Conservation (phyloP, 345 rosid species). For the Syzygium grande region DNA sequence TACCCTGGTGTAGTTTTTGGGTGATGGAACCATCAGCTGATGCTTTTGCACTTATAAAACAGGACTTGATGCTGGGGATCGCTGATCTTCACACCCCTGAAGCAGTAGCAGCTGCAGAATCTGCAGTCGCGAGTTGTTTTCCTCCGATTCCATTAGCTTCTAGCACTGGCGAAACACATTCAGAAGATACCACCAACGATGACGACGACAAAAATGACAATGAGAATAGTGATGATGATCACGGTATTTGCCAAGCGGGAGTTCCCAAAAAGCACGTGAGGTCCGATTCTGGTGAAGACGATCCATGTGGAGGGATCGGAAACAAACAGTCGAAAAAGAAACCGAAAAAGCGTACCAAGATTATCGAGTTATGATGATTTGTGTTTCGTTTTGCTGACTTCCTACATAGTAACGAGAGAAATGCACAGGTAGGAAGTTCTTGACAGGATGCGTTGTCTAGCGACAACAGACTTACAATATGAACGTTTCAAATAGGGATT, state of each 20-base stretch:
- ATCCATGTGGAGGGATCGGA: neutral
- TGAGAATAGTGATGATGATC: neutral
- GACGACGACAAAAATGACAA: constrained; percentile 10
- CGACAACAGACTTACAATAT: neutral
- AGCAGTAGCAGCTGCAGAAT: constrained; percentile 79
- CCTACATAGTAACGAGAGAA: neutral
- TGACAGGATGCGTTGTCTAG: neutral
- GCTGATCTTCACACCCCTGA: constrained; percentile 91
- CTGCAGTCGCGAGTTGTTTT: constrained; percentile 41
- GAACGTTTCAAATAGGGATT: neutral
- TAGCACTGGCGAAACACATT: constrained; percentile 27
- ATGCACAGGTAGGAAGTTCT: neutral
- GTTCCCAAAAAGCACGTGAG: neutral
- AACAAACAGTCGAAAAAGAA: constrained; percentile 22
- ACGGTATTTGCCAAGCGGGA: neutral
- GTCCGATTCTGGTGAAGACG: constrained; percentile 2
- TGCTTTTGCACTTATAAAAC: neutral
- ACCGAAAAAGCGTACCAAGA: constrained; percentile 11
- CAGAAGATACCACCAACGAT: constrained; percentile 18
- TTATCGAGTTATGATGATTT: constrained; percentile 34
- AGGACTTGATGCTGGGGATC: constrained; percentile 85
- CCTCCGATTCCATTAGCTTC: constrained; percentile 12
- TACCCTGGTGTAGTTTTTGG: neutral
- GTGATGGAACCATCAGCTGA: neutral
- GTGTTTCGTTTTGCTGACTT: no score